Conservation (phyloP, 805 yeast species). For the Yarrowia sp. region DNA sequence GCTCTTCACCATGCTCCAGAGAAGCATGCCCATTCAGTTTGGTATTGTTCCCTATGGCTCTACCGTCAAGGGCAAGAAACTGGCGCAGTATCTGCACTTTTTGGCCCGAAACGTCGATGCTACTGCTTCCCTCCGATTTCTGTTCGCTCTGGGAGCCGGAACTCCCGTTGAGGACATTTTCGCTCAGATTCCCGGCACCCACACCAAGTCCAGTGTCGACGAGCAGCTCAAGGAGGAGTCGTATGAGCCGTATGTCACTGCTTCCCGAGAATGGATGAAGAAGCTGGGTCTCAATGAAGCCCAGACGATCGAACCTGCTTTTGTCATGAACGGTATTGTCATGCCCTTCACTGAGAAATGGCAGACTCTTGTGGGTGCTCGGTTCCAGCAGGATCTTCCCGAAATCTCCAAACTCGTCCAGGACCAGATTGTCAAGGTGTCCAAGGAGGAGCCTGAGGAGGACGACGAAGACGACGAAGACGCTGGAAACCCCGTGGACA, state of each 20-base stretch:
- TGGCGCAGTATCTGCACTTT: slow-evolving; percentile 42
- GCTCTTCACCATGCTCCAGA: slow-evolving; percentile 48
- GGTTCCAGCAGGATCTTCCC: slow-evolving; percentile 29
- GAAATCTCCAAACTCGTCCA: slow-evolving; percentile 7
- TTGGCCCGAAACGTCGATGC: slow-evolving; percentile 26
- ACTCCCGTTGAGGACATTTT: slow-evolving; percentile 14
- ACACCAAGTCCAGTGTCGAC: not conserved
- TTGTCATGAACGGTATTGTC: slow-evolving; percentile 70
- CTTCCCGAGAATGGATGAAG: slow-evolving; percentile 47
- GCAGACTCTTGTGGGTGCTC: slow-evolving; percentile 37
- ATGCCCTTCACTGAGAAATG: slow-evolving; percentile 41
- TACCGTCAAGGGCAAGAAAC: slow-evolving; percentile 43
- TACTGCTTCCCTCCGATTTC: slow-evolving; percentile 10
- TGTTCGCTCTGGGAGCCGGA: slow-evolving; percentile 25
- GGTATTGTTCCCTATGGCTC: slow-evolving; percentile 75
- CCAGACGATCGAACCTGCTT: slow-evolving; percentile 54
- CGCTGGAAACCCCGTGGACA: slow-evolving; percentile 30
- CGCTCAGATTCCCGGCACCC: not conserved
- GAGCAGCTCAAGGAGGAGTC: slow-evolving; percentile 30
- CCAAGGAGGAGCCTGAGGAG: slow-evolving; percentile 59
- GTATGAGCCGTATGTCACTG: slow-evolving; percentile 19
- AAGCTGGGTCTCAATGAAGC: slow-evolving; percentile 43
- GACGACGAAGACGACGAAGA: slow-evolving; percentile 35
- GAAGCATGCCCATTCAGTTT: slow-evolving; percentile 75
- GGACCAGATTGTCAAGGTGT: slow-evolving; percentile 22